Evolutionary conservation across 331 rosid genomes (phyloP).

Genomic region (Erythrophleum ivorense): DNA sequence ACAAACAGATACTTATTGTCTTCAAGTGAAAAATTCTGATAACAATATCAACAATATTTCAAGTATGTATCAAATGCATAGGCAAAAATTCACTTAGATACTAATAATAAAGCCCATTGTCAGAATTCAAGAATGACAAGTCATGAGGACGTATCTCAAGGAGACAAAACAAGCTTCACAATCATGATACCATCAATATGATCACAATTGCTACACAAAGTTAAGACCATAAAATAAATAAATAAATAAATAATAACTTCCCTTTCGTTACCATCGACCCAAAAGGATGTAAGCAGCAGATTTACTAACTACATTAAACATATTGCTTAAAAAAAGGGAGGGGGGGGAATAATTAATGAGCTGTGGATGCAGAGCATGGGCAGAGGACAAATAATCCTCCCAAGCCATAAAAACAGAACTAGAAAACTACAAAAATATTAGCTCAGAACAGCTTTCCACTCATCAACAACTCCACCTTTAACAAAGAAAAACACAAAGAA

Average conservation of each 20-base stretch:
- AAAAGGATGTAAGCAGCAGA: conserved; percentile 21
- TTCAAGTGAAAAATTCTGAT: conserved; percentile 19
- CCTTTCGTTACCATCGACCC: not conserved
- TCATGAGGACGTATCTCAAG: not conserved
- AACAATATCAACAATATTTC: conserved; percentile 5
- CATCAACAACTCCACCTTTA: not conserved
- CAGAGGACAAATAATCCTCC: not conserved
- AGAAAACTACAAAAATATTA: not conserved
- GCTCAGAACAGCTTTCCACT: not conserved
- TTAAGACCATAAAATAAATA: not conserved
- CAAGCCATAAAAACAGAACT: not conserved
- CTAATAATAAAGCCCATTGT: not conserved
- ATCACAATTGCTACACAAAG: conserved; percentile 1
- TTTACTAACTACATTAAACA: conserved; percentile 17
- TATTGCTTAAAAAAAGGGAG: not conserved
- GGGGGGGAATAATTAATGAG: not conserved
- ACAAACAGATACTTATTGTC: conserved; percentile 23
- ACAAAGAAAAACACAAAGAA: not conserved
- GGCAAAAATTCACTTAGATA: not conserved
- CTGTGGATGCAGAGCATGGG: not conserved
- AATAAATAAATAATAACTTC: not conserved
- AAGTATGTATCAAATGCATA: not conserved
- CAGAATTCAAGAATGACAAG: not conserved
- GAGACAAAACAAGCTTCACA: conserved; percentile 5
- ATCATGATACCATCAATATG: conserved; percentile 10